phyloP scores from a whole-genome alignment of 257 asterid genomes.

The Nicotiana attenuata region DNA sequence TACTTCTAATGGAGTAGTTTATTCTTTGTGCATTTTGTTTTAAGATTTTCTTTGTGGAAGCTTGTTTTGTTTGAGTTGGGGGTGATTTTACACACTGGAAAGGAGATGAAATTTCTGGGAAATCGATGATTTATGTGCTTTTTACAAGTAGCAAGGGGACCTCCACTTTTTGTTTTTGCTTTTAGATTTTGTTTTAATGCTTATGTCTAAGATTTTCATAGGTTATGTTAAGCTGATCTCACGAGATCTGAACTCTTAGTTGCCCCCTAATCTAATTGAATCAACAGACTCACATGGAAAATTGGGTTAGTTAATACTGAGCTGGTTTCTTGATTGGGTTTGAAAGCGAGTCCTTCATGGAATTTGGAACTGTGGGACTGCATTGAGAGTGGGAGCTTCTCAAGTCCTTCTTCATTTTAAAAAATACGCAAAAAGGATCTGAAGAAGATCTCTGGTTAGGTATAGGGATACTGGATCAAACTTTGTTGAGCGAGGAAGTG shows the following conservation, averaged over 20 bases:
- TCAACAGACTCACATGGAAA: background rate
- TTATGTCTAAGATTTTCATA: too few relatives aligned
- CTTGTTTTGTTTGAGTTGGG: background rate
- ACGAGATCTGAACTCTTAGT: background rate
- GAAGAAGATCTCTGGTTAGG: background rate
- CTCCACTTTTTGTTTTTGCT: background rate
- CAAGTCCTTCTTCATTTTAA: background rate
- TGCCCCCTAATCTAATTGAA: background rate
- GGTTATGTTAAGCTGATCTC: background rate
- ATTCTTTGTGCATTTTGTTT: background rate
- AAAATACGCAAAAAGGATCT: background rate
- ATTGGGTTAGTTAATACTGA: background rate
- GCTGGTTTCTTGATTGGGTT: background rate
- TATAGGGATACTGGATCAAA: background rate
- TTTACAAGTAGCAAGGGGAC: background rate
- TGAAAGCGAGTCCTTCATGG: background rate
- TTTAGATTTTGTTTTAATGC: too few relatives aligned
- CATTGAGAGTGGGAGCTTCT: background rate
- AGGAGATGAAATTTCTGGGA: background rate
- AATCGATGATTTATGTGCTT: background rate
- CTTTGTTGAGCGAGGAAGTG: background rate
- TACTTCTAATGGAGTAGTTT: background rate
- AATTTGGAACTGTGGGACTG: background rate
- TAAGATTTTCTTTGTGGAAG: background rate
- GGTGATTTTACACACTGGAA: background rate